Base-by-base conservation (phyloP, 169 alveolate species). In the Cryptosporidium xiaoi region DNA sequence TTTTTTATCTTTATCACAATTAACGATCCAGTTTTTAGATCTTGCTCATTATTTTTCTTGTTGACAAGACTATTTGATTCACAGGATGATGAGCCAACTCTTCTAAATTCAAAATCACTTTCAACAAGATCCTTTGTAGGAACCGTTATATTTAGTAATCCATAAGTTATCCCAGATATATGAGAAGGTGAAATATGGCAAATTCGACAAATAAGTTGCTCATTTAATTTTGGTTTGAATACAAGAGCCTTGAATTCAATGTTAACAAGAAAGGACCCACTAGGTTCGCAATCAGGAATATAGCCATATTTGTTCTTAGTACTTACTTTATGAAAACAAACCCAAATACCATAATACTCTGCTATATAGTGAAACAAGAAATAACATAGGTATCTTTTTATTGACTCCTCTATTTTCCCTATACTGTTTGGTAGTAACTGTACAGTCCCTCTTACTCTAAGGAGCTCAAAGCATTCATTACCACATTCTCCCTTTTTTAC, bases 351-450 rank as follows among this genome's bases (percentile, higher is more conserved):
- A 40, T 77, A 56, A 29, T 58, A 77, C 33, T 77, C 87, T 13
- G 87, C 87, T 20, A 77, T 77, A 77, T 77, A 77, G 36, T 77
- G 87, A 77, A 77, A 77, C 33, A 77, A 44, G 40, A 77, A 77
- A 40, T 62, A 77, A 24, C 87, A 60, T 62, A 77, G 27, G 44
- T 77, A 77, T 62, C 31, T 56, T 36, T 44, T 77, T 15, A 77
- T 62, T 44, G 87, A 77, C 18, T 56, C 69, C n/a, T 77, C 87
- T 44, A 77, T 62, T 20, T 77, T 77, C 12, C 77, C 69, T 3
- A 77, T 60, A 27, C 77, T 60, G 16, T 62, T 77, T 27, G 87
- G 87, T 24, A 77, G 71, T 48, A 77, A 27, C 46, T 77, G 87
- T 40, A 77, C 87, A 1, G 87, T 60, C 1, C 87, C 87, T 60